Evolutionary conservation across 2,329 filamentous ascomycete genomes (phyloP), one percentile per base, ranked within the genome.

Genomic region (Delphinella strobiligena): DNA sequence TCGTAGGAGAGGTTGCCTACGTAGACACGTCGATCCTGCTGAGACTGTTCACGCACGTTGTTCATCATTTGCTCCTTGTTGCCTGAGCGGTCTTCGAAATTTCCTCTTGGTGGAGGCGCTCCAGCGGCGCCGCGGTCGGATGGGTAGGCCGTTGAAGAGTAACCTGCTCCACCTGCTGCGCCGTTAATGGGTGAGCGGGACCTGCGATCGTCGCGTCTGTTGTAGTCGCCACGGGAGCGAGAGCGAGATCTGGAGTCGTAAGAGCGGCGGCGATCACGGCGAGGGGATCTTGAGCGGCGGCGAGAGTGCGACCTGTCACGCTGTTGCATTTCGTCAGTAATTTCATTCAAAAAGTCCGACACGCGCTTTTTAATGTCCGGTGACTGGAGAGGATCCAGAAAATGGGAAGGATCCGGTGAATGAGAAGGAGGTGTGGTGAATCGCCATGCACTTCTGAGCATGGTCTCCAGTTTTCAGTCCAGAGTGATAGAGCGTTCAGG

Each of bases 1-100:
- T 98, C 91, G 71, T 98, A 98, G 36, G 88, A 91, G 54, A 98
- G 75, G 62, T 98, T 98, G 66, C 91, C 91, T 61, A 98, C 91
- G 63, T 98, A 98, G 76, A 98, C 91, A 51, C 91, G 88, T 59
- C 91, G 89, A 73, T 98, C 91, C 68, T 98, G 91, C 63, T 96
- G 91, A 46, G 91, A 96, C 34, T 84, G 82, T 59, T 96, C 91
- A 59, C 87, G 81, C 54, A 95, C 81, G 60, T 78, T 87, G 66
- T 79, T 82, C 85, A 96, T 93, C 86, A 93, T 95, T 62, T 87
- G 81, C 66, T 94, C 87, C 66, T 91, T 88, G 55, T 82, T 82
- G 47, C 73, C 78, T 47, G 76, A 70, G 55, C 87, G 80, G 56
- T 94, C 87, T 63, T 96, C 89, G 65, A 78, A 84, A 43, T 78